phyloP scores from a whole-genome alignment of 352 stramenopile genomes.

The Phytophthora palmivora region DNA sequence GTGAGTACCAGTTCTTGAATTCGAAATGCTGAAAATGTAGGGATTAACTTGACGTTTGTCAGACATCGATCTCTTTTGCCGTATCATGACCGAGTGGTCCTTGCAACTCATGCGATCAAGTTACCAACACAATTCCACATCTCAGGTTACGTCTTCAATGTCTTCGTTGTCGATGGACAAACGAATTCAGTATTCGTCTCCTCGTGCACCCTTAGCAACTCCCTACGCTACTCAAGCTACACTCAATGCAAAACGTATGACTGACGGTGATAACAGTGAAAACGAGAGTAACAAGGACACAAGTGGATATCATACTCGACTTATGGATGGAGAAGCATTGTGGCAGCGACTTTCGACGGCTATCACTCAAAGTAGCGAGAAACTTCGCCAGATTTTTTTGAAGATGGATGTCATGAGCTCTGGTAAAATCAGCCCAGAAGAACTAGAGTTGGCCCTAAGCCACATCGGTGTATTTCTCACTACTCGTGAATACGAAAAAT shows the following conservation, averaged over 20 bases:
- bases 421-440: conserved; percentile 64
- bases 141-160: conserved; percentile 25
- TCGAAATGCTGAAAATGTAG: background rate
- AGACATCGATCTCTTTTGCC: conserved; percentile 85
- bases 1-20: conserved; percentile 21
- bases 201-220: conserved; percentile 40
- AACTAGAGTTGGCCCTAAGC: conserved; percentile 74
- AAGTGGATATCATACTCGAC: conserved; percentile 11
- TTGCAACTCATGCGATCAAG: conserved; percentile 60
- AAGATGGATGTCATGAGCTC: conserved; percentile 83
- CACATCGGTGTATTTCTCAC: conserved; percentile 82
- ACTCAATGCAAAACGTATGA: conserved; percentile 9
- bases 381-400: conserved; percentile 77
- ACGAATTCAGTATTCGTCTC: conserved; percentile 31
- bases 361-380: conserved; percentile 62
- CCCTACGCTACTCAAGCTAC: conserved; percentile 57
- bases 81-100: conserved; percentile 85
- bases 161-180: conserved; percentile 28
- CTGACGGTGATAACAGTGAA: background rate
- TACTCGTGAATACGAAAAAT: conserved; percentile 63
- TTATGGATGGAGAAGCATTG: conserved; percentile 58
- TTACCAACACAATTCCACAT: conserved; percentile 37
- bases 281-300: conserved; percentile 2
- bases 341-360: conserved; percentile 64
- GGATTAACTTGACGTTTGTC: background rate